Evolutionary conservation across 1,139 yeast genomes (phyloP).

Genomic region (Pichia norvegensis): DNA sequence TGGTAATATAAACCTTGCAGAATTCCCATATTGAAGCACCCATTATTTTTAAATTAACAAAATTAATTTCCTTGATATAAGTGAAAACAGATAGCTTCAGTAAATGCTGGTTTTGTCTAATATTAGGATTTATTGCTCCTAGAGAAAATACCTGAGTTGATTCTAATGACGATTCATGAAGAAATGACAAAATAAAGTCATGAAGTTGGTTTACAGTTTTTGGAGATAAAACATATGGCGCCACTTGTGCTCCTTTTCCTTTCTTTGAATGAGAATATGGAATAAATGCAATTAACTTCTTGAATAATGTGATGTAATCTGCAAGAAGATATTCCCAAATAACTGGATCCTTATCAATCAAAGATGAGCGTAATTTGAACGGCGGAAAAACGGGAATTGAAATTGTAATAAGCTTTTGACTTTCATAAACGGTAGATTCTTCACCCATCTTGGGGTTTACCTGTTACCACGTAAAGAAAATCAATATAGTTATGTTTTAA

Average conservation of each 20-base stretch:
- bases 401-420: constrained; percentile 22
- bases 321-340: constrained; percentile 70
- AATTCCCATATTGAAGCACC: constrained; percentile 62
- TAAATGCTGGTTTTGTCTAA: constrained; percentile 41
- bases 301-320: constrained; percentile 47
- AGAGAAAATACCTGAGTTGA: constrained; percentile 52
- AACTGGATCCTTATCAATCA: constrained; percentile 75
- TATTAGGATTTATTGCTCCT: constrained; percentile 66
- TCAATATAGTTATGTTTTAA: no score
- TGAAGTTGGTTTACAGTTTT: constrained; percentile 54
- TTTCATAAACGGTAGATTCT: not conserved
- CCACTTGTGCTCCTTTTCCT: not conserved
- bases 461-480: not conserved
- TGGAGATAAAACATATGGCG: constrained; percentile 32
- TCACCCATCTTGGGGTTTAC: not conserved
- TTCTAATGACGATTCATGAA: constrained; percentile 56
- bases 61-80: constrained; percentile 44
- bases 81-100: constrained; percentile 47
- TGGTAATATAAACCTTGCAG: constrained; percentile 41
- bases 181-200: constrained; percentile 46
- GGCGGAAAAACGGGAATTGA: constrained; percentile 72
- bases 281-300: constrained; percentile 32
- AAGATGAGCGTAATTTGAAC: constrained; percentile 59
- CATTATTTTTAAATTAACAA: constrained; percentile 45
- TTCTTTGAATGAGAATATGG: constrained; percentile 9